Evolutionary conservation across 1,139 yeast genomes (phyloP).

Genomic region (Suhomyces atakaporum): DNA sequence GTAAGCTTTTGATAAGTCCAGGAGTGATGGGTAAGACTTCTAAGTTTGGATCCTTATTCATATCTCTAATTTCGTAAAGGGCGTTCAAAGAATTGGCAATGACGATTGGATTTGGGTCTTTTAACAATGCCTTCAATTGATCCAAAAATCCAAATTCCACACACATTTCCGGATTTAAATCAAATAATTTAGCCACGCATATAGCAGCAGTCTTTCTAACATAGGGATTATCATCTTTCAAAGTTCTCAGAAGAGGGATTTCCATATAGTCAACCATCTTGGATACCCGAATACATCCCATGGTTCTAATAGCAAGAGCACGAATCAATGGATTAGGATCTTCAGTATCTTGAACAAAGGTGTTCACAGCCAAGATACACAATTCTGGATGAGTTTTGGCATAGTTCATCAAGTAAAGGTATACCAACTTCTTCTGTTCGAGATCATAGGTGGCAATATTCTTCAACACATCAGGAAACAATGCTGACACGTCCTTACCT

Average conservation of each 20-base stretch:
- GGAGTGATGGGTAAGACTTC: constrained; percentile 42
- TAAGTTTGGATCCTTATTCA: constrained; percentile 53
- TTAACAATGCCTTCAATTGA: constrained; percentile 65
- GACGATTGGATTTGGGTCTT: constrained; percentile 95
- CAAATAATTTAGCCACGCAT: constrained; percentile 94
- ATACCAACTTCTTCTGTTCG: constrained; percentile 95
- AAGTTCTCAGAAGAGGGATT: constrained; percentile 80
- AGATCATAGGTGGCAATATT: constrained; percentile 96
- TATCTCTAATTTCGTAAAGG: constrained; percentile 75
- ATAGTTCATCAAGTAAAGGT: constrained; percentile 92
- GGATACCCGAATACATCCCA: constrained; percentile 97
- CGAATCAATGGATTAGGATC: constrained; percentile 96
- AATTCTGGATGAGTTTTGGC: constrained; percentile 96
- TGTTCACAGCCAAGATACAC: constrained; percentile 93
- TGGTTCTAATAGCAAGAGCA: constrained; percentile 94
- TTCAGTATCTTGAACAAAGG: constrained; percentile 94
- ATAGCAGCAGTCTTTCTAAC: constrained; percentile 97
- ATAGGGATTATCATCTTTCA: constrained; percentile 92
- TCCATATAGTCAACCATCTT: constrained; percentile 95
- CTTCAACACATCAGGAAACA: constrained; percentile 94
- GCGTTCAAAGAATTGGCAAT: constrained; percentile 92
- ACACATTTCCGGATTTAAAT: constrained; percentile 77
- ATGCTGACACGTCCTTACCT: constrained; percentile 95
- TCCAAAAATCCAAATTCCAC: constrained; percentile 85
- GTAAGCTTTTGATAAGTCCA: constrained; percentile 59